A percentile compares a stretch with the other conserved stretches of the same genome.
These are phyloP conservation scores for Sorghum bicolor DNA, from an alignment of 176 grass and related monocot species.

Conservation along the genomic window Sorghum_bicolor_NCBIv3 NC_012874.2:2988501-2989000, in stretches of 20 bases:
- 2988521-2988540: neutral
- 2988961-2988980: neutral
- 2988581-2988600: neutral
- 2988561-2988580: neutral
- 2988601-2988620: neutral
- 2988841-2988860: too few species aligned
- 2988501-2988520: too few species aligned
- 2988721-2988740: neutral
- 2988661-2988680: too few species aligned
- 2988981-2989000: neutral
- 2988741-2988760: neutral
- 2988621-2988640: neutral
- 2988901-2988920: neutral
- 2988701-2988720: neutral
- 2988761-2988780: neutral
- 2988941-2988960: neutral
- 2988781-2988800: neutral
- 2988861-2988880: neutral
- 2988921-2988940: neutral
- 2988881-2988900: neutral
- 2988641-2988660: neutral
- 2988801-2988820: too few species aligned
- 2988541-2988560: neutral
- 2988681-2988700: neutral
- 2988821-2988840: too few species aligned